Conservation (phyloP, 495 filamentous ascomycete genomes). For the Penicillium waksmanii region DNA sequence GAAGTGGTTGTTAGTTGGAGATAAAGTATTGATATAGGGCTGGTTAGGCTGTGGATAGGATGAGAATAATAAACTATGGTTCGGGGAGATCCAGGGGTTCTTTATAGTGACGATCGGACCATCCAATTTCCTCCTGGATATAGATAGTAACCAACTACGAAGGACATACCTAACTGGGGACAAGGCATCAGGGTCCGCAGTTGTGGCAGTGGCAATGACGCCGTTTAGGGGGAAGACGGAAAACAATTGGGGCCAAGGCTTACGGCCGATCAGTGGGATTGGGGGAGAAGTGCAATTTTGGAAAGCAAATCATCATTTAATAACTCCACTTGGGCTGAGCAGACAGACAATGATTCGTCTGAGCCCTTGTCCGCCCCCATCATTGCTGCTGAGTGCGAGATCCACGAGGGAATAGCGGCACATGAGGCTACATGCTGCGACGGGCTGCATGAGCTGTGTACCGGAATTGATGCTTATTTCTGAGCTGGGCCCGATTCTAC, state of each 20-base stretch:
- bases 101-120: constrained; percentile 8
- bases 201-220: constrained; percentile 9
- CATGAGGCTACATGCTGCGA: constrained; percentile 6
- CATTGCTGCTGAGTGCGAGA: constrained; percentile 10
- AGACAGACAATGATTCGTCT: constrained; percentile 8
- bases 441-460: constrained; percentile 2
- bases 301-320: constrained; percentile 20
- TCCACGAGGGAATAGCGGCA: constrained; percentile 4
- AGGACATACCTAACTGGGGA: constrained; percentile 6
- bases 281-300: background rate
- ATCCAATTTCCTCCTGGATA: constrained; percentile 11
- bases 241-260: background rate
- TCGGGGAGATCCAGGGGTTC: constrained; percentile 7
- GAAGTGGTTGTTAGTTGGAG: constrained; percentile 3
- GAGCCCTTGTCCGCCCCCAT: background rate
- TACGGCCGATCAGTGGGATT: background rate
- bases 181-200: constrained; percentile 5
- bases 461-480: background rate
- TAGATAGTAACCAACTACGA: constrained; percentile 12
- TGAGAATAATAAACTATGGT: constrained; percentile 4
- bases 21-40: constrained; percentile 1
- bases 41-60: background rate
- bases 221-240: background rate
- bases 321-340: constrained; percentile 12
- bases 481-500: background rate